phyloP scores from a whole-genome alignment of 495 filamentous ascomycete genomes.

The Hapsidospora chrysogenum region DNA sequence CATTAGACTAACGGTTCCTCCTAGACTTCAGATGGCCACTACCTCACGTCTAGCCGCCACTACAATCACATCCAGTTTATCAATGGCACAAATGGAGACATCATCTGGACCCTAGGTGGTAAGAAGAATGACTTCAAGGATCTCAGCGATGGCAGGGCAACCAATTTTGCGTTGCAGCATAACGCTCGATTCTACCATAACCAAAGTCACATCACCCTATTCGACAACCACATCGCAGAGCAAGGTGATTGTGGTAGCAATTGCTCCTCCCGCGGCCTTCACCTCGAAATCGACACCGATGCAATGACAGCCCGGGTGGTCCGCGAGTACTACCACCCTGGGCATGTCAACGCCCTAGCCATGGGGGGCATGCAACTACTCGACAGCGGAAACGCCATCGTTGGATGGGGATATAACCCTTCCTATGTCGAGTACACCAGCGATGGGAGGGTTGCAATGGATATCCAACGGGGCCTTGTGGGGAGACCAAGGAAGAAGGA shows the following conservation, averaged over 20 bases:
- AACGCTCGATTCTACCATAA: conserved; percentile 30
- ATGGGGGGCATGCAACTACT: conserved; percentile 32
- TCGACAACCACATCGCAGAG: conserved; percentile 16
- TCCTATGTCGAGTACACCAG: conserved; percentile 28
- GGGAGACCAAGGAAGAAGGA: not conserved
- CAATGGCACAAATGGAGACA: conserved; percentile 15
- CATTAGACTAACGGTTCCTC: not conserved
- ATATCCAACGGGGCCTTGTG: conserved; percentile 9
- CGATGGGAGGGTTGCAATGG: conserved; percentile 9
- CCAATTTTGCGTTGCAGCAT: conserved; percentile 36
- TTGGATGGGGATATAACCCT: conserved; percentile 31
- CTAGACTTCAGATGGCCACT: conserved; percentile 14
- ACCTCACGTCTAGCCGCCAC: conserved; percentile 29
- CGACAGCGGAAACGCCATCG: conserved; percentile 25
- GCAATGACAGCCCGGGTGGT: conserved; percentile 13
- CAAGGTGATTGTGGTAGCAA: conserved; percentile 1
- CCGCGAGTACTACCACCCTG: conserved; percentile 8
- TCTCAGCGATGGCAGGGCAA: conserved; percentile 20
- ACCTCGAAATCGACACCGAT: conserved; percentile 23
- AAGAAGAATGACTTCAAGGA: conserved; percentile 27
- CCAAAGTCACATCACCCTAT: conserved; percentile 13
- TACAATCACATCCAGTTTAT: conserved; percentile 18
- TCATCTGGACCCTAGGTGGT: conserved; percentile 28
- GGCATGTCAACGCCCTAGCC: conserved; percentile 10
- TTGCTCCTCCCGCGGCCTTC: conserved; percentile 18